These are phyloP conservation scores for Wickerhamomyces subpelliculosus DNA, from an alignment of 805 yeast genomes.

Conservation along the genomic window DNA sequence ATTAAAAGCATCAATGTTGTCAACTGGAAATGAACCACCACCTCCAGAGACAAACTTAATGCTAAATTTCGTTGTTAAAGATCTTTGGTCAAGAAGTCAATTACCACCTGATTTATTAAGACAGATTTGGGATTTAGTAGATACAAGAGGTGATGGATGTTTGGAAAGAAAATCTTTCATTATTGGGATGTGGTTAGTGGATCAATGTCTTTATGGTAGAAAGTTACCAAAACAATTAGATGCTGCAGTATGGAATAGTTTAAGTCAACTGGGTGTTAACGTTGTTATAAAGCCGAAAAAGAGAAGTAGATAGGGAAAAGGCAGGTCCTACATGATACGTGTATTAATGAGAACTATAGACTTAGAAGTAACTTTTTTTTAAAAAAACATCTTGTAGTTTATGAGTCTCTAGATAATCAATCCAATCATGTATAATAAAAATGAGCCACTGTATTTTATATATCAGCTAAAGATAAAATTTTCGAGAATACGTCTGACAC, in stretches of 20 bases:
- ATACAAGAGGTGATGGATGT: constrained; percentile 60
- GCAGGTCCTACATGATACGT: too few species aligned
- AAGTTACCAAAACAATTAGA: constrained; percentile 72
- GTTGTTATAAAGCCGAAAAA: constrained; percentile 20
- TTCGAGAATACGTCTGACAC: too few species aligned
- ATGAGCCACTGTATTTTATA: too few species aligned
- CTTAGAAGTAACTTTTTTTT: too few species aligned
- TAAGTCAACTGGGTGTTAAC: constrained; percentile 39
- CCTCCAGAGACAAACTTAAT: constrained; percentile 21
- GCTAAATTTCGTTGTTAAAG: constrained; percentile 50
- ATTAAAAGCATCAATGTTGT: constrained; percentile 20
- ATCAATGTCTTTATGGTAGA: constrained; percentile 90
- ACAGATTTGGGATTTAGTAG: constrained; percentile 70
- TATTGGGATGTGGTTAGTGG: constrained; percentile 98
- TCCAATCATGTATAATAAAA: too few species aligned
- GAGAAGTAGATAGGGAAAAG: constrained; percentile 1
- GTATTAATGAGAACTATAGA: too few species aligned
- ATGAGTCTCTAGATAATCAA: too few species aligned
- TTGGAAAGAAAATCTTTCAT: constrained; percentile 75
- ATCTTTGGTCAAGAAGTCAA: constrained; percentile 75
- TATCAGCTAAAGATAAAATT: too few species aligned
- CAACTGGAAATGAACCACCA: constrained; percentile 21
- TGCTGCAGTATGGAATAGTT: constrained; percentile 75
- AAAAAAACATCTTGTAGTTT: too few species aligned
- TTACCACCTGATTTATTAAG: constrained; percentile 55